Percentiles rank a stretch among this genome's conserved stretches.
phyloP scores from a whole-genome alignment of 495 filamentous ascomycete species.

The Pyrenula aspistea region DNA sequence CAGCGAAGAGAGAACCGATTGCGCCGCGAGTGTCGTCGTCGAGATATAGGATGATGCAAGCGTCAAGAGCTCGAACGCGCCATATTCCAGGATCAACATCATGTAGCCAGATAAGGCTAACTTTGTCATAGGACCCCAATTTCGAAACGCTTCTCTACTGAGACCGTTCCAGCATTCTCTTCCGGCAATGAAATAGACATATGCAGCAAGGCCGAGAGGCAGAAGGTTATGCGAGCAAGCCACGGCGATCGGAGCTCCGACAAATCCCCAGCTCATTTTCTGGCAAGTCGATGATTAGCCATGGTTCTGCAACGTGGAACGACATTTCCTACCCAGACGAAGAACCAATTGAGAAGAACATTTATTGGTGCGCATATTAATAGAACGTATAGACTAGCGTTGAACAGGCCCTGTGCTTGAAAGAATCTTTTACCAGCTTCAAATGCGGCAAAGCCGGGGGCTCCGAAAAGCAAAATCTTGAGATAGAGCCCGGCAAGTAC shows the following conservation, averaged over 20 bases:
- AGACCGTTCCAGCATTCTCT: slow-evolving; percentile 46
- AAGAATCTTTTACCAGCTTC: slow-evolving; percentile 61
- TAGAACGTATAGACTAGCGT: slow-evolving; percentile 53
- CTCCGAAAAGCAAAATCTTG: slow-evolving; percentile 48
- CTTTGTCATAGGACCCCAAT: slow-evolving; percentile 44
- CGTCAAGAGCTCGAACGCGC: slow-evolving; percentile 45
- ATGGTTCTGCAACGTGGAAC: neutral
- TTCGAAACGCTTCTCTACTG: slow-evolving; percentile 27
- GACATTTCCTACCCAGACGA: slow-evolving; percentile 45
- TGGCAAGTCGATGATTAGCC: neutral
- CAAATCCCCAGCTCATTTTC: slow-evolving; percentile 40
- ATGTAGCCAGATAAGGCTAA: slow-evolving; percentile 44
- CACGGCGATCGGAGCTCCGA: slow-evolving; percentile 44
- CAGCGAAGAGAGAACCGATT: slow-evolving; percentile 44
- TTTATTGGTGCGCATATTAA: slow-evolving; percentile 56
- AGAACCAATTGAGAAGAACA: slow-evolving; percentile 51
- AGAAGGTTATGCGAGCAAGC: slow-evolving; percentile 40
- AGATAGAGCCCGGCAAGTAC: slow-evolving; percentile 56
- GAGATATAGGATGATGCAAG: slow-evolving; percentile 35
- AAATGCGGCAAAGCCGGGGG: slow-evolving; percentile 57
- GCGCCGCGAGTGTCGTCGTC: slow-evolving; percentile 34
- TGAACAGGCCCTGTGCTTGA: slow-evolving; percentile 61
- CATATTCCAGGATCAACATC: slow-evolving; percentile 45
- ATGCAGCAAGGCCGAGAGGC: slow-evolving; percentile 35
- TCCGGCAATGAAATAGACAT: slow-evolving; percentile 35